Base-by-base conservation (phyloP, 1,139 yeast genomes). In the Scheffersomyces parashehatae region DNA sequence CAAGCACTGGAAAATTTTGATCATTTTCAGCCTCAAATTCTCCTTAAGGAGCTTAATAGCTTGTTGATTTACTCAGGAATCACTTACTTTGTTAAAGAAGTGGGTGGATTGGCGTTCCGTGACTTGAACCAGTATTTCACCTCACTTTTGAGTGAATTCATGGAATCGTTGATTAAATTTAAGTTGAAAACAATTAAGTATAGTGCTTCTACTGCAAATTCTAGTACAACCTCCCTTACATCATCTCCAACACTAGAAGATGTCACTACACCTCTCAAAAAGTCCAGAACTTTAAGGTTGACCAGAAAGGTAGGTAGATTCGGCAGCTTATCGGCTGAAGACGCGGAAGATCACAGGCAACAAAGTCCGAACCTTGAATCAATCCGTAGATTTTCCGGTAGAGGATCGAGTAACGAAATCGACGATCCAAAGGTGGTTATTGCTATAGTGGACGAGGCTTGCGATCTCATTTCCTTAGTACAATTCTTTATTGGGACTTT, bases 401-500 rank as follows among this genome's bases (percentile, higher is more conserved):
- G 42, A 14, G 52, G 50, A n/a, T 49, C 39, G 24, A 33, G 52
- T 4, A 59, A 59, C 11, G 69, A 67, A 36, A 62, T 71, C 28
- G 73, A 64, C 38, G 77, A 73, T 48, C 67, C 71, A 4, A 63
- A 59, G 38, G 64, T 76, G 3, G 70, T 87, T 14, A 63, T 82
- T 10, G 71, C 60, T 16, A 46, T 72, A 16, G 61, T 71, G 12
- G 64, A 64, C 34, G 76, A 70, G 44, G 59, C 73, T 4, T 63
- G 56, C 35, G 69, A 65, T 10, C 52, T 73, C 32, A 66, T 74
- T 24, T 44, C 59, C 20, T 58, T 77, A 10, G 81, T 88, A 39
- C 96, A 88, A 53, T 82, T 79, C 53, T 83, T 88, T 47, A 59
- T 85, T 13, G 80, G 80, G 9, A 68, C 66, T 13, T 74, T 89